A percentile compares a stretch with the other conserved stretches of the same genome.
phyloP scores from a whole-genome alignment of 2,329 filamentous ascomycete species.

The Xylariaceae sp. region DNA sequence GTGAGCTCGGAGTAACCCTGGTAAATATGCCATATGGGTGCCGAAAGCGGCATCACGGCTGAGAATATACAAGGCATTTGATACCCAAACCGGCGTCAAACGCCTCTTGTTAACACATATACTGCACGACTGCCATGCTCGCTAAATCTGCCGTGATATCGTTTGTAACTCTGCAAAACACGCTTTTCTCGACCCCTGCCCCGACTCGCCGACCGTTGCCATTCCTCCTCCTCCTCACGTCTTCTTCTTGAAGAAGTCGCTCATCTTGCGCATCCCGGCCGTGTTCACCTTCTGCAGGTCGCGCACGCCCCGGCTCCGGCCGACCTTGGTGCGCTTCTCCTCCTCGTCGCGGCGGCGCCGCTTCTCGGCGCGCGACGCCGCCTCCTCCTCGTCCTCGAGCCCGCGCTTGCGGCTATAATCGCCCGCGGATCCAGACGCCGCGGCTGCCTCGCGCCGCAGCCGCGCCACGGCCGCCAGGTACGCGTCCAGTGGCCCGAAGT shows the following conservation, averaged over 20 bases:
- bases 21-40: no score
- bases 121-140: no score
- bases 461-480: constrained; percentile 61
- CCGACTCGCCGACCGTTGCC: no score
- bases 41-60: no score
- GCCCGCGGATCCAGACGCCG: constrained; percentile 52
- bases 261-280: constrained; percentile 94
- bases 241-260: constrained; percentile 80
- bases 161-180: no score
- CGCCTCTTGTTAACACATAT: no score
- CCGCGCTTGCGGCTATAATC: constrained; percentile 66
- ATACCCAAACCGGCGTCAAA: no score
- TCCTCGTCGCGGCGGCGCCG: constrained; percentile 82
- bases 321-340: constrained; percentile 72
- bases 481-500: constrained; percentile 64
- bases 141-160: no score
- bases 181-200: no score
- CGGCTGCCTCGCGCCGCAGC: constrained; percentile 63
- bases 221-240: constrained; percentile 3
- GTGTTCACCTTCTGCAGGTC: constrained; percentile 86
- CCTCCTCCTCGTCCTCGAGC: constrained; percentile 62
- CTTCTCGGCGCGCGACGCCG: constrained; percentile 64
- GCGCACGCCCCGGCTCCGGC: constrained; percentile 66
- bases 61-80: no score
- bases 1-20: no score